A percentile compares a stretch with the other conserved stretches of the same genome.
These are phyloP conservation scores for Cryptococcus sp. DNA, from an alignment of 1,284 basidiomycete species.

Conservation along the genomic window DNA sequence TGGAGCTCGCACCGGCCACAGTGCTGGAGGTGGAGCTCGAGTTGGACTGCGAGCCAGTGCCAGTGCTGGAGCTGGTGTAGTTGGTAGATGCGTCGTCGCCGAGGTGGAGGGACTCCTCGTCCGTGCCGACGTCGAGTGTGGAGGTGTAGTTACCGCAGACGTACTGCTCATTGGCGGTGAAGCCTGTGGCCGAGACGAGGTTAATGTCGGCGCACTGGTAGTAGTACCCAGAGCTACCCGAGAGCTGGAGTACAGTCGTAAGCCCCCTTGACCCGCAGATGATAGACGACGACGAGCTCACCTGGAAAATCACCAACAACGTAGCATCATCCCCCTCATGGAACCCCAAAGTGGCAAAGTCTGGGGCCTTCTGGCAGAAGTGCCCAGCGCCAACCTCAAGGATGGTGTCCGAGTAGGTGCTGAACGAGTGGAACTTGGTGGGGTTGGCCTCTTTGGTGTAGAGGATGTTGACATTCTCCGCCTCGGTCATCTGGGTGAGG, in stretches of 20 bases:
- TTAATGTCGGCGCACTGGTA: slow-evolving; percentile 36
- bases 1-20: background rate
- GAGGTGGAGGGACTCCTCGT: slow-evolving; percentile 9
- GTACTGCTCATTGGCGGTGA: slow-evolving; percentile 11
- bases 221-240: slow-evolving; percentile 14
- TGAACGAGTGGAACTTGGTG: slow-evolving; percentile 27
- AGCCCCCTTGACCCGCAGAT: background rate
- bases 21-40: background rate
- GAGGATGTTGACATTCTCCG: slow-evolving; percentile 24
- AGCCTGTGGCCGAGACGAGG: slow-evolving; percentile 16
- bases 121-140: slow-evolving; percentile 10
- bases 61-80: background rate
- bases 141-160: slow-evolving; percentile 24
- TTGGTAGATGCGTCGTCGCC: background rate
- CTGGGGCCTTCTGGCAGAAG: slow-evolving; percentile 32
- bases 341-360: slow-evolving; percentile 29
- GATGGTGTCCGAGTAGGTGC: slow-evolving; percentile 25
- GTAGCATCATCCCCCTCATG: slow-evolving; percentile 30
- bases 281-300: background rate
- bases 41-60: background rate
- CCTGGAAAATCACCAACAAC: slow-evolving; percentile 30
- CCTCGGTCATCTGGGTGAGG: slow-evolving; percentile 14
- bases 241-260: slow-evolving; percentile 7
- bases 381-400: slow-evolving; percentile 25
- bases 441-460: slow-evolving; percentile 27